Evolutionary conservation across 805 yeast species (phyloP), one percentile per base, ranked within the genome.

Genomic region (Candida ulmi): DNA sequence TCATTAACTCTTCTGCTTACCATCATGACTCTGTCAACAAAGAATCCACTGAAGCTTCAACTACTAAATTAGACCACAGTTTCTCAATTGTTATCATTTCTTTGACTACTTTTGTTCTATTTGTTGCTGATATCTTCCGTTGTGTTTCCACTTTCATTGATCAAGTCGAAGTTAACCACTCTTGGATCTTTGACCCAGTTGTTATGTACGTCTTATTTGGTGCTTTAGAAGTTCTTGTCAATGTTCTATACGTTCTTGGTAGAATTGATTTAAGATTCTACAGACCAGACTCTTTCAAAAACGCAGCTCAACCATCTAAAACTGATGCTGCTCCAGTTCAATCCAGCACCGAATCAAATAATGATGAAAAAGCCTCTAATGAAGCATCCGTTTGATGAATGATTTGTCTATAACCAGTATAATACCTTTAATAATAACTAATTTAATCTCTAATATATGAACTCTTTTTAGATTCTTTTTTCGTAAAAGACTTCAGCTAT

Each of bases 191-290:
- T 52, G 62, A 68, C 41, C 76, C 80, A n/a, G 74, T 73, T 35
- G 79, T 76, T 21, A 76, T 80, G 78, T 83, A 80, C 58, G 68
- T 79, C 24, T 61, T 75, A 47, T 83, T 84, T 74, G 90, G 90
- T 35, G 77, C 71, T 9, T 65, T 80, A 34, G 93, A 84, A 63
- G 66, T 71, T 0, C 49, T 80, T 19, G 76, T 79, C 42, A 74
- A 79, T 48, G 35, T 76, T 15, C 46, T 78, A 28, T 81, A 76
- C 58, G 57, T 84, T 41, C 50, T 80, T 30, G 78, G 80, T 23
- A 73, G 95, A 61, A 74, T 80, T 35, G 95, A 84, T 58, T 67
- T 84, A 53, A 72, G 93, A 61, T 84, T 83, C 65, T 84, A 84
- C 70, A 78, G 83, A 57, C 90, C 93, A 17, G 91, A 83, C 58